These are phyloP conservation scores for Mortierella sp. DNA, from an alignment of 371 early-diverging fungal genomes.

Conservation along the genomic window DNA sequence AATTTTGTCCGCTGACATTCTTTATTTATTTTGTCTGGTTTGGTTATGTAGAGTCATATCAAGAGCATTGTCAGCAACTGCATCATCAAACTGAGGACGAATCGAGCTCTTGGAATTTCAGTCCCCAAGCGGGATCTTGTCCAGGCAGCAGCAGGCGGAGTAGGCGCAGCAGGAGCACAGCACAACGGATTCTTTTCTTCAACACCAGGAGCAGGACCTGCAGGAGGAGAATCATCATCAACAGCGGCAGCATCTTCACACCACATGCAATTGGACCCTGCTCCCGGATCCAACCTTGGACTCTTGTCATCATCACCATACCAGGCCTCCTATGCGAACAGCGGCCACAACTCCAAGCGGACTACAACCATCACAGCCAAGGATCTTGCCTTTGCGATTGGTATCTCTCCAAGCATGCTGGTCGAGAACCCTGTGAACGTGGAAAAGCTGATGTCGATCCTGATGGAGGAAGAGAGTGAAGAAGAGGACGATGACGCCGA, in stretches of 20 bases:
- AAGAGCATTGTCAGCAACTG: constrained; percentile 80
- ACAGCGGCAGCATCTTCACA: constrained; percentile 1
- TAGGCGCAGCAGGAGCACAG: constrained; percentile 11
- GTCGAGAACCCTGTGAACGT: constrained; percentile 78
- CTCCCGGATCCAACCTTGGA: neutral
- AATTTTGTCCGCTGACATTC: neutral
- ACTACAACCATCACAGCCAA: constrained; percentile 55
- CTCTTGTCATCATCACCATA: constrained; percentile 15
- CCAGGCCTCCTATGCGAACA: constrained; percentile 23
- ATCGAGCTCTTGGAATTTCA: constrained; percentile 73
- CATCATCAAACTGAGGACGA: constrained; percentile 76
- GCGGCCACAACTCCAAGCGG: constrained; percentile 15
- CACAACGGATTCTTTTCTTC: neutral
- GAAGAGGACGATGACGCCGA: constrained; percentile 55
- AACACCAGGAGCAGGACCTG: neutral
- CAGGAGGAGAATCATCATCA: constrained; percentile 29
- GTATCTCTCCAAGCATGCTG: constrained; percentile 74
- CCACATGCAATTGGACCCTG: constrained; percentile 1
- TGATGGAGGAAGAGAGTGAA: constrained; percentile 70
- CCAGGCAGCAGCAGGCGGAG: constrained; percentile 14
- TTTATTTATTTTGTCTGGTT: neutral
- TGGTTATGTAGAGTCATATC: constrained; percentile 67
- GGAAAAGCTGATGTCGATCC: constrained; percentile 72
- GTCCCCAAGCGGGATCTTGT: constrained; percentile 47
- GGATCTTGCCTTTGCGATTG: constrained; percentile 79